Percentiles rank a stretch among this genome's conserved stretches.
Evolutionary conservation across 2,329 filamentous ascomycete genomes (phyloP).

Genomic region (Fusarium graminum): DNA sequence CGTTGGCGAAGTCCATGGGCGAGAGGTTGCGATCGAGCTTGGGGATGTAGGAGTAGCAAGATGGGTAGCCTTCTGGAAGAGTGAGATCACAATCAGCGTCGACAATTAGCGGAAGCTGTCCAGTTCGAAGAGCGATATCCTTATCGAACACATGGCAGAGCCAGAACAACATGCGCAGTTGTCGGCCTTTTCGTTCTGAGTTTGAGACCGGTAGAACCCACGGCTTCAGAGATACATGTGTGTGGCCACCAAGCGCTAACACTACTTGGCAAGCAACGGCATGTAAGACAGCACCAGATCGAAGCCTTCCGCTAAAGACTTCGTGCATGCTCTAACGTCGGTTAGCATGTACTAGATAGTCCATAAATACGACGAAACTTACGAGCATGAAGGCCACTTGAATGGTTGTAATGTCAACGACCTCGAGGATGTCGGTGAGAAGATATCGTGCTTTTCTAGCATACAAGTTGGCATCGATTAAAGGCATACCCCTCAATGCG

Average conservation of each 20-base stretch:
- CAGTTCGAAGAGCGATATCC: slow-evolving; percentile 66
- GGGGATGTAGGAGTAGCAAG: slow-evolving; percentile 38
- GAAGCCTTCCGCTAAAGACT: slow-evolving; percentile 61
- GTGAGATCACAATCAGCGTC: slow-evolving; percentile 53
- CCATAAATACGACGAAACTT: too few relatives aligned
- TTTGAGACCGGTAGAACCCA: slow-evolving; percentile 28
- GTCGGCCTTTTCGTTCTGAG: slow-evolving; percentile 49
- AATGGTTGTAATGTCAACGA: slow-evolving; percentile 58
- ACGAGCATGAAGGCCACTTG: slow-evolving; percentile 55
- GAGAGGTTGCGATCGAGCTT: slow-evolving; percentile 8
- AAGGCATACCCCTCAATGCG: slow-evolving; percentile 17
- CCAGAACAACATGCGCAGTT: slow-evolving; percentile 65
- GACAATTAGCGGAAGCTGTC: slow-evolving; percentile 65
- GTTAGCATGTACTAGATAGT: too few relatives aligned
- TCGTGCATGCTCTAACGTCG: slow-evolving; percentile 56
- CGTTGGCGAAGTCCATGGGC: neutral
- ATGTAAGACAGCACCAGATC: slow-evolving; percentile 59
- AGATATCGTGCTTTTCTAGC: slow-evolving; percentile 58
- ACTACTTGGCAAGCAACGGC: slow-evolving; percentile 62
- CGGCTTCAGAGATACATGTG: slow-evolving; percentile 31
- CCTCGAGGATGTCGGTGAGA: slow-evolving; percentile 58
- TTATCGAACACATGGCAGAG: slow-evolving; percentile 67
- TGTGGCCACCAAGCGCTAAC: slow-evolving; percentile 64
- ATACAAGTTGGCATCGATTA: slow-evolving; percentile 57
- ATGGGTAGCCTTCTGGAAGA: slow-evolving; percentile 45